These are phyloP conservation scores for Betula pendula DNA, from an alignment of 306 rosid genomes.

Conservation along the genomic window DNA sequence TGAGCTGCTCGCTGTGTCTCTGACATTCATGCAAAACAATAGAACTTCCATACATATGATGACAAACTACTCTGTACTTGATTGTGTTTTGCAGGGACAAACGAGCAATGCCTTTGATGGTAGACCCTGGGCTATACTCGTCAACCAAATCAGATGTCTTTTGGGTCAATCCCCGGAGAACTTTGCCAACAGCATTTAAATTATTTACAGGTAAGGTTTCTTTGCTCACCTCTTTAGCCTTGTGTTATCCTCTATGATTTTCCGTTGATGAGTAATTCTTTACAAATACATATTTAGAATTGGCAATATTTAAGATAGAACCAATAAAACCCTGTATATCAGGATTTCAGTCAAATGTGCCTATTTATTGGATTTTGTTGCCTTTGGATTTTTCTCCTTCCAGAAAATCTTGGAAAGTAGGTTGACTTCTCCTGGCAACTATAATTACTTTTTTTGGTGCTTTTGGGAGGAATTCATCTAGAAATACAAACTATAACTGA, in stretches of 20 bases:
- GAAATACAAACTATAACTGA: neutral
- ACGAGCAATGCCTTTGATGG: slow-evolving; percentile 82
- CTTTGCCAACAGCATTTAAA: slow-evolving; percentile 75
- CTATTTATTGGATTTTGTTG: neutral
- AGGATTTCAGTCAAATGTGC: slow-evolving; percentile 1
- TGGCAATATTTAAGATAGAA: slow-evolving; percentile 1
- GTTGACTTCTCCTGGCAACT: neutral
- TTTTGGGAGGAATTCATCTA: neutral
- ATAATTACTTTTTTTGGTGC: neutral
- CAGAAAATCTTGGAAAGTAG: neutral
- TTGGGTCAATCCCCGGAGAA: slow-evolving; percentile 68
- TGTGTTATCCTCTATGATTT: slow-evolving; percentile 1
- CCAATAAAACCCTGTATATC: neutral
- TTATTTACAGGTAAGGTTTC: slow-evolving; percentile 77
- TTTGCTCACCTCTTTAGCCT: slow-evolving; percentile 17
- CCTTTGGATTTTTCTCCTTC: neutral
- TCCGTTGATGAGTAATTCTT: neutral
- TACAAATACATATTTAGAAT: slow-evolving; percentile 5
- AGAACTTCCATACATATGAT: neutral
- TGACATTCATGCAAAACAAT: neutral
- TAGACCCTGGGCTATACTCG: slow-evolving; percentile 86
- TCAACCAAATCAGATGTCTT: slow-evolving; percentile 68
- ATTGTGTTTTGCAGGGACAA: slow-evolving; percentile 55
- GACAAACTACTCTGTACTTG: slow-evolving; percentile 7
- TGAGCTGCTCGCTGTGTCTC: slow-evolving; percentile 33